Percentiles rank a stretch among this genome's conserved stretches.
Conservation (phyloP, 192 early-diverging fungal genomes). For the Gaertneriomyces semiglobifer region DNA sequence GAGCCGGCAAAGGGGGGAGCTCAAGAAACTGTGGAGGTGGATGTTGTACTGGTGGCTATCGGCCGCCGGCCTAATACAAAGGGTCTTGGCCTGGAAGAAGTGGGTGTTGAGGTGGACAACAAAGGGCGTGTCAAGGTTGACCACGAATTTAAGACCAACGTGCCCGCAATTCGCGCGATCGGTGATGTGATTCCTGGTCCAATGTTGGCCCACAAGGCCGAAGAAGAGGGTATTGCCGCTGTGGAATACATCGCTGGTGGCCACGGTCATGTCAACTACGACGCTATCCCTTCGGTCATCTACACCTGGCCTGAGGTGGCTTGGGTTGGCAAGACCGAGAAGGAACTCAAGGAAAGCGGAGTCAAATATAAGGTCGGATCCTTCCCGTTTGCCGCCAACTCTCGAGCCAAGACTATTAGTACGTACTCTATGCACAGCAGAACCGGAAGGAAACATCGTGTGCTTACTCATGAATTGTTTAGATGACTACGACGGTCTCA, state of each 20-base stretch:
- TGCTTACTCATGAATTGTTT: not conserved
- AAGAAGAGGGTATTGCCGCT: constrained; percentile 98
- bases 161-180: constrained; percentile 87
- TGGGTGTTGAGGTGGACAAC: constrained; percentile 83
- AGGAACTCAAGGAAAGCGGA: constrained; percentile 82
- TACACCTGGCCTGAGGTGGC: constrained; percentile 98
- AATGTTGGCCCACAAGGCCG: constrained; percentile 99
- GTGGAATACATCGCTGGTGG: constrained; percentile 88
- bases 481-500: constrained; percentile 83
- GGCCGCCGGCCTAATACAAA: constrained; percentile 94
- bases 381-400: constrained; percentile 96
- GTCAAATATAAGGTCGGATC: constrained; percentile 85
- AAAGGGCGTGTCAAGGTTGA: constrained; percentile 85
- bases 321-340: constrained; percentile 97
- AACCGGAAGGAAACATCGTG: no score
- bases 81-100: constrained; percentile 86
- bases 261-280: constrained; percentile 98
- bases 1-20: constrained; percentile 67
- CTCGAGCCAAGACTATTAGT: constrained; percentile 94
- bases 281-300: constrained; percentile 94
- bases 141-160: constrained; percentile 79
- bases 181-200: constrained; percentile 96
- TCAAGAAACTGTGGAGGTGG: constrained; percentile 79
- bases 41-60: constrained; percentile 89
- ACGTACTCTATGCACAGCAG: not conserved